Evolutionary conservation across 306 rosid species (phyloP).

Genomic region (Ziziphus jujuba): DNA sequence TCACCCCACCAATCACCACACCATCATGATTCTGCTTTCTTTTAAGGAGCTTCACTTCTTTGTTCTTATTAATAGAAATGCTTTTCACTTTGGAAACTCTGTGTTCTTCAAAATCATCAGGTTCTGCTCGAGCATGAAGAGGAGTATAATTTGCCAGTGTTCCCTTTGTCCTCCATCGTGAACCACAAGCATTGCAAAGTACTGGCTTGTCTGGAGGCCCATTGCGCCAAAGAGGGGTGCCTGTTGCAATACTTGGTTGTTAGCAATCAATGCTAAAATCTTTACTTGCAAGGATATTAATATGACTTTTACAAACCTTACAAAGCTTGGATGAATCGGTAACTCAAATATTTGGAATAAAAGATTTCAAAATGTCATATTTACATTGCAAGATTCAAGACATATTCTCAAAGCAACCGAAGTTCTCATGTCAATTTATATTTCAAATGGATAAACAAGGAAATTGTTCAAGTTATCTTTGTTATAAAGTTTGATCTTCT

Average conservation of each 20-base stretch:
- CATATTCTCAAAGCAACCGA: neutral
- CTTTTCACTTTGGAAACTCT: constrained; percentile 65
- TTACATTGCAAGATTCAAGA: neutral
- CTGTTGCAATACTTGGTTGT: constrained; percentile 54
- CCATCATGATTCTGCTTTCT: constrained; percentile 60
- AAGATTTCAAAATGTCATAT: constrained; percentile 23
- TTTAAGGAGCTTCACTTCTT: constrained; percentile 71
- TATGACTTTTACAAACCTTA: constrained; percentile 19
- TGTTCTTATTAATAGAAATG: constrained; percentile 68
- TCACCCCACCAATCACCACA: constrained; percentile 42
- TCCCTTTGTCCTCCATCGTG: constrained; percentile 99
- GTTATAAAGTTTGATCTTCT: neutral
- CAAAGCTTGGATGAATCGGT: constrained; percentile 17
- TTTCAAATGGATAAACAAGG: neutral
- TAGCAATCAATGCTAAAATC: constrained; percentile 30
- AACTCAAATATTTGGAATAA: constrained; percentile 15
- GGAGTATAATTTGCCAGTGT: constrained; percentile 96
- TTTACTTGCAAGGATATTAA: constrained; percentile 8
- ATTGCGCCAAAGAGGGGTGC: constrained; percentile 99
- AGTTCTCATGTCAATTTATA: neutral
- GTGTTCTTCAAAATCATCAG: constrained; percentile 78
- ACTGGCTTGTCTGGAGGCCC: constrained; percentile 99
- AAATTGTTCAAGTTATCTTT: too few species aligned
- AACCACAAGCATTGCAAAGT: constrained; percentile 98
- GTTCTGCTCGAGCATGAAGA: constrained; percentile 88